Evolutionary conservation across 2,329 filamentous ascomycete species (phyloP).

Genomic region (Bipolaris bicolor): DNA sequence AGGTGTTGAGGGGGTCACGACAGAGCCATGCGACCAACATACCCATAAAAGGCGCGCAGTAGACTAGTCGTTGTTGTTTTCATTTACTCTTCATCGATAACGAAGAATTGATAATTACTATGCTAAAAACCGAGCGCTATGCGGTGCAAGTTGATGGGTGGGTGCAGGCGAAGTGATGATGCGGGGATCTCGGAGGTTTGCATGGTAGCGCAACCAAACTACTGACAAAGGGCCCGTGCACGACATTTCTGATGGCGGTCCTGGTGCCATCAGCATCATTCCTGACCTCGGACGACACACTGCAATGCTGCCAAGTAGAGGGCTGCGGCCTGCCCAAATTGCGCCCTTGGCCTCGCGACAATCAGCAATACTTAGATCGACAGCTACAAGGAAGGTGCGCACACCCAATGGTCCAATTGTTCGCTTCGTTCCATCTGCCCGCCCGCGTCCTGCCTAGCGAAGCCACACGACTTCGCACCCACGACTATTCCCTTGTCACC

Average conservation of each 20-base stretch:
- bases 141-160: background rate
- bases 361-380: slow-evolving; percentile 26
- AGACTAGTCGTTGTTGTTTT: slow-evolving; percentile 14
- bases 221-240: slow-evolving; percentile 17
- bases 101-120: slow-evolving; percentile 18
- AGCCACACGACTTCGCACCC: slow-evolving; percentile 1
- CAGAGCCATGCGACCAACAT: slow-evolving; percentile 18
- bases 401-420: slow-evolving; percentile 6
- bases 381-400: slow-evolving; percentile 45
- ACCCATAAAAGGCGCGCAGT: slow-evolving; percentile 27
- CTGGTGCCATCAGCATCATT: slow-evolving; percentile 12
- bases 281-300: slow-evolving; percentile 37
- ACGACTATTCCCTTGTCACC: background rate
- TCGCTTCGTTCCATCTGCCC: slow-evolving; percentile 2
- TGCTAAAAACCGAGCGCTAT: background rate
- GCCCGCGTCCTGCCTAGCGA: slow-evolving; percentile 16
- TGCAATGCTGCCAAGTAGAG: slow-evolving; percentile 58
- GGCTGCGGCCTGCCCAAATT: slow-evolving; percentile 48
- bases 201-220: background rate
- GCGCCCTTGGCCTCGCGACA: slow-evolving; percentile 30
- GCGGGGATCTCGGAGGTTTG: slow-evolving; percentile 22
- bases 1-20: slow-evolving; percentile 21
- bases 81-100: slow-evolving; percentile 3
- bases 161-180: background rate
- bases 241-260: slow-evolving; percentile 27